Evolutionary conservation across 805 yeast species (phyloP).

Genomic region (Millerozyma miso): DNA sequence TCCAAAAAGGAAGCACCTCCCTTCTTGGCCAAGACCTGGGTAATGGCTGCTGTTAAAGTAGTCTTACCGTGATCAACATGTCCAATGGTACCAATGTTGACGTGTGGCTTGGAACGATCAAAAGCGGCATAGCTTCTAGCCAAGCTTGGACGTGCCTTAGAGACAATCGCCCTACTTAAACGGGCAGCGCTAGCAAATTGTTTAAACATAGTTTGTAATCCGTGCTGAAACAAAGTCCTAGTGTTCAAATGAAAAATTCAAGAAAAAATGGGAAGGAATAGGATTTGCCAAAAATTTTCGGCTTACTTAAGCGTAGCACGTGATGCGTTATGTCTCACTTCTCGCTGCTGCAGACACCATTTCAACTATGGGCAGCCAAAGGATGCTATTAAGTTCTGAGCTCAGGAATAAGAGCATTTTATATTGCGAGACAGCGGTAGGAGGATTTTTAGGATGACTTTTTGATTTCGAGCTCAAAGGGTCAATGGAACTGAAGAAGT

Average conservation of each 20-base stretch:
- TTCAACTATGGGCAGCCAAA: no score
- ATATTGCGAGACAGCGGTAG: no score
- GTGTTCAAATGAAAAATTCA: neutral
- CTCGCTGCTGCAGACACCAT: no score
- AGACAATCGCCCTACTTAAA: constrained; percentile 18
- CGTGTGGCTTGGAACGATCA: constrained; percentile 94
- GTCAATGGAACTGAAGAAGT: no score
- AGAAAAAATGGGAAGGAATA: neutral
- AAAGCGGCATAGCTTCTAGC: constrained; percentile 61
- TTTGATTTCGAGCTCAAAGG: no score
- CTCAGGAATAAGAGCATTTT: no score
- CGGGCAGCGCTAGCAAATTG: constrained; percentile 26
- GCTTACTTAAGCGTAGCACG: neutral
- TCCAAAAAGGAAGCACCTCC: constrained; percentile 95
- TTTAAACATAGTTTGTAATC: constrained; percentile 20
- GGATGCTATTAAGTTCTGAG: no score
- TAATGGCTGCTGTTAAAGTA: constrained; percentile 96
- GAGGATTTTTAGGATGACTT: no score
- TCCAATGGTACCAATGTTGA: constrained; percentile 96
- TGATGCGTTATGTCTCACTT: neutral
- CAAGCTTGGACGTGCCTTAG: constrained; percentile 25
- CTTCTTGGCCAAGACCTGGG: constrained; percentile 81
- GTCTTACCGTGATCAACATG: constrained; percentile 99
- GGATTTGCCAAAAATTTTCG: neutral
- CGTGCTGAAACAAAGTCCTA: neutral